These are phyloP conservation scores for Kwoniella dendrophila DNA, from an alignment of 768 basidiomycete genomes.

Conservation along the genomic window DNA sequence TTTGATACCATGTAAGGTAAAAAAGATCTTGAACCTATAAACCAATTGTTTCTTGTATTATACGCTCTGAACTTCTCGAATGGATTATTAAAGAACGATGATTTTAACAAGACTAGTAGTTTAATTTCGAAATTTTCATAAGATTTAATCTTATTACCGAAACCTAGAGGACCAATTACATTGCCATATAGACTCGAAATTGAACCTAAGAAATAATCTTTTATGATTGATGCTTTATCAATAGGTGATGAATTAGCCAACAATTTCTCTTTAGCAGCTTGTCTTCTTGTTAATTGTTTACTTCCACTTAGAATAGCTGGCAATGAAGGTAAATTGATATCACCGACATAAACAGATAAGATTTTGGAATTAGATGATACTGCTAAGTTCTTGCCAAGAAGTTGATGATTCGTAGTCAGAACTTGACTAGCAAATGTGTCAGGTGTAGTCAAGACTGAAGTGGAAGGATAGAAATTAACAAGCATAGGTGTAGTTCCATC, in stretches of 20 bases:
- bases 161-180: slow-evolving; percentile 23
- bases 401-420: slow-evolving; percentile 37
- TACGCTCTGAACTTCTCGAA: not conserved
- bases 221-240: slow-evolving; percentile 30
- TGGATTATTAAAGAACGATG: slow-evolving; percentile 4
- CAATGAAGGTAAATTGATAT: slow-evolving; percentile 36
- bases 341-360: slow-evolving; percentile 48
- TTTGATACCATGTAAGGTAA: slow-evolving; percentile 31
- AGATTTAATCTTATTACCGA: slow-evolving; percentile 27
- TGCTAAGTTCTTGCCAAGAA: slow-evolving; percentile 42
- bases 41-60: not conserved
- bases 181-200: slow-evolving; percentile 24
- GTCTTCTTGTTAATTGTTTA: slow-evolving; percentile 25
- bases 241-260: slow-evolving; percentile 9
- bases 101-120: slow-evolving; percentile 33
- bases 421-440: slow-evolving; percentile 49
- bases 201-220: slow-evolving; percentile 30
- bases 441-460: slow-evolving; percentile 39
- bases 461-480: slow-evolving; percentile 49
- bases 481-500: slow-evolving; percentile 32
- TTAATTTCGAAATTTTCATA: slow-evolving; percentile 35
- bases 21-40: slow-evolving; percentile 38
- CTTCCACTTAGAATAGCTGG: slow-evolving; percentile 26
- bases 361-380: slow-evolving; percentile 35
- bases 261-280: slow-evolving; percentile 23